Base-by-base conservation (phyloP, 805 yeast genomes). In the Wickerhamiella siamensis region DNA sequence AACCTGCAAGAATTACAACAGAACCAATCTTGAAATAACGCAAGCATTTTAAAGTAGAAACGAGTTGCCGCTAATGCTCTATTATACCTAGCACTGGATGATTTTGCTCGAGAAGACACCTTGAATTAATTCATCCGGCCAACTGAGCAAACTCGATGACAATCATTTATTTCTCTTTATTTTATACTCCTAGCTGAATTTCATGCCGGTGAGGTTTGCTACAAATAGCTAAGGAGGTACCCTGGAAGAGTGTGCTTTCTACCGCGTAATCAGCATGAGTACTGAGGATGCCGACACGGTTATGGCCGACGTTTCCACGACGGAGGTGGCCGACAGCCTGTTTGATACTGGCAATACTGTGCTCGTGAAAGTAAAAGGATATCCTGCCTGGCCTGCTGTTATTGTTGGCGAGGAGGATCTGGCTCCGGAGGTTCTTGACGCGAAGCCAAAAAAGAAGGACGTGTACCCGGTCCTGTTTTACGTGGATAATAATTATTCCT, bases 381-480 rank as follows among this genome's bases (percentile, higher is more conserved):
- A 75, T 55, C 81, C 93, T 1, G 79, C 87, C 32, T 83, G 94
- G 94, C 94, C 94, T 0, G 84, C 86, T 2, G 74, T 81, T 69
- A 74, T 82, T 3, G 69, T 83, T 3, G 78, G 77, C 1, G 71
- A 64, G 45, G 66, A 69, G 15, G 58, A 72, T 5, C 65, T 83
- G 4, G 91, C 94, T 0, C 71, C 63, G 17, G 63, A 67, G 49
- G 72, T 82, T 22, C 48, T 61, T 20, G 57, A 60, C 15, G 69
- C 66, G 48, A 68, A 66, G 44, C 82, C 83, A 14, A 72, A 72
- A 49, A 44, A 43, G 15, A 53, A 56, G 21, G 39, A 33, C 12
- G 48, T 45, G 5, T 63, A 51, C 69, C 79, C 58, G 50, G 83
- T 79, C 10, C 64, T 79, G 43, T 79, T 79, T 54, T 73, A 76